Evolutionary conservation across 192 early-diverging fungal species (phyloP).

Genomic region (Linnemannia schmuckeri): DNA sequence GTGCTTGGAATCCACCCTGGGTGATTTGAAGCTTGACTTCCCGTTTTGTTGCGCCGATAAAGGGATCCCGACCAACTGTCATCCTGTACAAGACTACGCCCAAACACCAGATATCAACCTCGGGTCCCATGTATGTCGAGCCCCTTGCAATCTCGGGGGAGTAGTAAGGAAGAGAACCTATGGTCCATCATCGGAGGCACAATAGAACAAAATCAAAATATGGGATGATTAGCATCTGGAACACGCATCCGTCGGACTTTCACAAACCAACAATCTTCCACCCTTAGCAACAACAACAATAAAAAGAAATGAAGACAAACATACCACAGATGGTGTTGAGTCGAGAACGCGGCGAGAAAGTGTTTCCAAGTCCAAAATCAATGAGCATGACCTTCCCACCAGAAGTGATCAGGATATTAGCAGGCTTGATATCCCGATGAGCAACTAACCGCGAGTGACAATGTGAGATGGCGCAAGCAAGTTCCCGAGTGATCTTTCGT

Average conservation of each 20-base stretch:
- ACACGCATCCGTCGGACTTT: not conserved
- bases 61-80: conserved; percentile 68
- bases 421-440: conserved; percentile 89
- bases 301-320: not conserved
- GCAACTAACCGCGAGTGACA: conserved; percentile 82
- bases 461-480: conserved; percentile 83
- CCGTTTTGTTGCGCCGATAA: conserved; percentile 63
- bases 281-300: not conserved
- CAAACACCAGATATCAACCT: conserved; percentile 96
- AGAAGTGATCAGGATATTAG: conserved; percentile 85
- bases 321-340: conserved; percentile 91
- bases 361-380: conserved; percentile 93
- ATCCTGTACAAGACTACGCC: conserved; percentile 93
- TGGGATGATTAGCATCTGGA: not conserved
- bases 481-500: conserved; percentile 84
- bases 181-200: not conserved
- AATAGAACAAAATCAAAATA: not conserved
- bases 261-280: not conserved
- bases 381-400: conserved; percentile 84
- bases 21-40: conserved; percentile 66
- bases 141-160: conserved; percentile 93
- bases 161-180: conserved; percentile 88
- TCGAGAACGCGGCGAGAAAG: conserved; percentile 73
- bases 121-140: conserved; percentile 91
- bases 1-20: conserved; percentile 56